A percentile compares a stretch with the other conserved stretches of the same genome.
Conservation (phyloP, 805 yeast species). For the Spencermartinsiella europaea region DNA sequence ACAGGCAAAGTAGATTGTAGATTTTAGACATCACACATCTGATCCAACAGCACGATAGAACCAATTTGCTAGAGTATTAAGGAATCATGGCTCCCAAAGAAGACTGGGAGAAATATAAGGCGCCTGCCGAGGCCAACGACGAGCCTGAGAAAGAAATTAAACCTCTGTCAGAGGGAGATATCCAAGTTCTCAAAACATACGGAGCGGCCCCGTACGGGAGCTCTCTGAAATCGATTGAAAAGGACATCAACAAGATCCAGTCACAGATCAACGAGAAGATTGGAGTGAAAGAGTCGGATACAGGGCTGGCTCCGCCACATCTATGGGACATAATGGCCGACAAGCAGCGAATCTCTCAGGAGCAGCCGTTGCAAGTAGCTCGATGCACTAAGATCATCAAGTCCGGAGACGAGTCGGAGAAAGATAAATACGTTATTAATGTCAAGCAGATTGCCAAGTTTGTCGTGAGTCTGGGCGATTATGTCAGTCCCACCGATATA, state of each 20-base stretch:
- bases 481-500: conserved; percentile 96
- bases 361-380: conserved; percentile 96
- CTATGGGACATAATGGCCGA: conserved; percentile 98
- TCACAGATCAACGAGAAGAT: conserved; percentile 87
- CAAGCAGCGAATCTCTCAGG: conserved; percentile 85
- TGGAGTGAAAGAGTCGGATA: conserved; percentile 81
- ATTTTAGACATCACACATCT: no score
- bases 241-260: conserved; percentile 81
- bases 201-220: conserved; percentile 96
- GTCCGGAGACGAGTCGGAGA: conserved; percentile 68
- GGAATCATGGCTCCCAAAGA: conserved; percentile 86
- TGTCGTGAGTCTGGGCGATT: conserved; percentile 93
- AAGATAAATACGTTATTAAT: conserved; percentile 89
- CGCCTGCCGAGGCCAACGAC: conserved; percentile 67
- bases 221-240: conserved; percentile 73
- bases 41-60: no score
- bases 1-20: no score
- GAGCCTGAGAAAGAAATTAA: conserved; percentile 65
- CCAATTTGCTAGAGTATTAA: no score
- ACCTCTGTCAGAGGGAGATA: conserved; percentile 93
- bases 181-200: conserved; percentile 92
- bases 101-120: conserved; percentile 96
- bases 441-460: conserved; percentile 97
- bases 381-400: conserved; percentile 93
- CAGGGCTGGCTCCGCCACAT: conserved; percentile 96